Conservation (phyloP, 2,329 filamentous ascomycete genomes). For the Claviceps sp. region DNA sequence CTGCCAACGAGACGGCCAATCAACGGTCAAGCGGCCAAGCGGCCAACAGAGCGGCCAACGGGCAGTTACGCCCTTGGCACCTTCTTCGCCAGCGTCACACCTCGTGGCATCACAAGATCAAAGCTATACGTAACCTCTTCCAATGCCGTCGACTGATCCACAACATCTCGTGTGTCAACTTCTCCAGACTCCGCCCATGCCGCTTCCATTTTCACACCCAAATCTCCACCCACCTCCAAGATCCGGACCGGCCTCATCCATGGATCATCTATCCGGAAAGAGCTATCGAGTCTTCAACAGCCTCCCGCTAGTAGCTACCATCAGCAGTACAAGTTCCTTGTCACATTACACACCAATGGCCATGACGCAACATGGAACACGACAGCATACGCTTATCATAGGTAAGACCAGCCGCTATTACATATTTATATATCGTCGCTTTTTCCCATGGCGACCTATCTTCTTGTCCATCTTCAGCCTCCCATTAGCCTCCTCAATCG, state of each 20-base stretch:
- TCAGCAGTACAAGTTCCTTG: too few relatives aligned
- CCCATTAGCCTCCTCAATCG: neutral
- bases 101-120: neutral
- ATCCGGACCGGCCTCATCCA: neutral
- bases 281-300: neutral
- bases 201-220: neutral
- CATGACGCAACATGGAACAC: too few relatives aligned
- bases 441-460: neutral
- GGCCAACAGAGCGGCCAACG: too few relatives aligned
- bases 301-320: neutral
- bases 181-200: neutral
- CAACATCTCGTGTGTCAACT: neutral
- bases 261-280: neutral
- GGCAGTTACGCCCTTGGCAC: too few relatives aligned
- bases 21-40: too few relatives aligned
- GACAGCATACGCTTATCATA: too few relatives aligned
- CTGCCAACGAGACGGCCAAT: too few relatives aligned
- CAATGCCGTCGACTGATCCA: neutral
- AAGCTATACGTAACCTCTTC: neutral
- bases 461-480: neutral
- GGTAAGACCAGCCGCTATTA: neutral
- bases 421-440: neutral
- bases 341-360: too few relatives aligned
- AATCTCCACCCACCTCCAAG: neutral
- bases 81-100: too few relatives aligned